Evolutionary conservation across 495 filamentous ascomycete genomes (phyloP).

Genomic region (Aspergillus kassunensis): DNA sequence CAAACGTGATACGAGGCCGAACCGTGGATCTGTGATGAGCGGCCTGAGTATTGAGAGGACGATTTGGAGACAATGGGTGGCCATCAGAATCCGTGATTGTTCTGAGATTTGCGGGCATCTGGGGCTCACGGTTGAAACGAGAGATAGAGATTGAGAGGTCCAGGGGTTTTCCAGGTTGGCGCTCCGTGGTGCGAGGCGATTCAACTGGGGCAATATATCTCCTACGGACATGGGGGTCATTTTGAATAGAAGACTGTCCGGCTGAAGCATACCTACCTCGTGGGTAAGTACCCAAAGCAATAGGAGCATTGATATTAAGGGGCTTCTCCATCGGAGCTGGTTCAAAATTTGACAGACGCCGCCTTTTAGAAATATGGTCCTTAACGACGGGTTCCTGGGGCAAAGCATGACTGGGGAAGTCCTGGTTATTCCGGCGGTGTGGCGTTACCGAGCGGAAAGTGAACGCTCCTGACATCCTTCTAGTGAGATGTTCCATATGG

Average conservation of each 20-base stretch:
- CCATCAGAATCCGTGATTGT: slow-evolving; percentile 14
- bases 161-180: slow-evolving; percentile 13
- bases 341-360: slow-evolving; percentile 28
- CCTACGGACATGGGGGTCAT: slow-evolving; percentile 22
- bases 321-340: slow-evolving; percentile 6
- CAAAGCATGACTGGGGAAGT: slow-evolving; percentile 10
- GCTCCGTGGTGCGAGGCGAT: slow-evolving; percentile 15
- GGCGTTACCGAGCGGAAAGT: slow-evolving; percentile 37
- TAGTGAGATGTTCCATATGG: slow-evolving; percentile 29
- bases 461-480: slow-evolving; percentile 29
- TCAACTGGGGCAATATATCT: slow-evolving; percentile 19
- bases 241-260: slow-evolving; percentile 17
- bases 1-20: slow-evolving; percentile 3
- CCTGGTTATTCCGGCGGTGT: slow-evolving; percentile 15
- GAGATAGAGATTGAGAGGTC: slow-evolving; percentile 9
- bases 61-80: slow-evolving; percentile 8
- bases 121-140: slow-evolving; percentile 15
- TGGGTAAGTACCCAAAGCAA: slow-evolving; percentile 11
- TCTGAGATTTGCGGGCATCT: slow-evolving; percentile 17
- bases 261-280: slow-evolving; percentile 16
- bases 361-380: slow-evolving; percentile 29
- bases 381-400: slow-evolving; percentile 15
- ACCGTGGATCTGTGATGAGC: slow-evolving; percentile 8
- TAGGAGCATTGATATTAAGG: slow-evolving; percentile 10
- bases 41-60: slow-evolving; percentile 7